Evolutionary conservation across 1,284 basidiomycete genomes (phyloP).

Genomic region (Xanthoconium separans): DNA sequence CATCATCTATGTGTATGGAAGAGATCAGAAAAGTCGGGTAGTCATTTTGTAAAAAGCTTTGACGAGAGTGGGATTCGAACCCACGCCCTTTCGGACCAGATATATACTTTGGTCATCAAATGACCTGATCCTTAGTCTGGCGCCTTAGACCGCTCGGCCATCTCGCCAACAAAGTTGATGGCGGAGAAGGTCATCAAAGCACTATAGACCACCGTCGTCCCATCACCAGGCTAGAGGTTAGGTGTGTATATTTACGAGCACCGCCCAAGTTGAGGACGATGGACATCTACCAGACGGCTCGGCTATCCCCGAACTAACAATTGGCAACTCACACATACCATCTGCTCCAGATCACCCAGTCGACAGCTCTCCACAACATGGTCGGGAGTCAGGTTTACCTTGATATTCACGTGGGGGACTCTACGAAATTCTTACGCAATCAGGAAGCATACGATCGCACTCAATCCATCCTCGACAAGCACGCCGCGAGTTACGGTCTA

Average conservation of each 20-base stretch:
- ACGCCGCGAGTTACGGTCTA: conserved; percentile 41
- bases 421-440: conserved; percentile 12
- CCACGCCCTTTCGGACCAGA: conserved; percentile 64
- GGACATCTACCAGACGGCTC: too few species aligned
- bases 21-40: too few species aligned
- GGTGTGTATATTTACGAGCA: too few species aligned
- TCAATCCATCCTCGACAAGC: conserved; percentile 37
- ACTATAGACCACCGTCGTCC: too few species aligned
- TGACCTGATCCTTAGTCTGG: conserved; percentile 57
- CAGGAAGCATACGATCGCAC: conserved; percentile 30
- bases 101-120: conserved; percentile 32
- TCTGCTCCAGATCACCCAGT: not conserved
- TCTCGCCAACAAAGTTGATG: conserved; percentile 6
- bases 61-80: conserved; percentile 69
- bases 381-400: conserved; percentile 32
- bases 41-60: conserved; percentile 18
- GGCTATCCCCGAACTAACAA: not conserved
- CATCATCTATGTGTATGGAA: too few species aligned
- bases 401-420: conserved; percentile 42
- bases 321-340: not conserved
- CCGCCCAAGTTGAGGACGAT: too few species aligned
- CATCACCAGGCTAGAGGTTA: too few species aligned
- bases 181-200: too few species aligned
- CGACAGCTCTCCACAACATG: conserved; percentile 1
- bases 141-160: conserved; percentile 62